These are phyloP conservation scores for Pseudocercospora vitis DNA, from an alignment of 2,329 filamentous ascomycete species.

Conservation along the genomic window DNA sequence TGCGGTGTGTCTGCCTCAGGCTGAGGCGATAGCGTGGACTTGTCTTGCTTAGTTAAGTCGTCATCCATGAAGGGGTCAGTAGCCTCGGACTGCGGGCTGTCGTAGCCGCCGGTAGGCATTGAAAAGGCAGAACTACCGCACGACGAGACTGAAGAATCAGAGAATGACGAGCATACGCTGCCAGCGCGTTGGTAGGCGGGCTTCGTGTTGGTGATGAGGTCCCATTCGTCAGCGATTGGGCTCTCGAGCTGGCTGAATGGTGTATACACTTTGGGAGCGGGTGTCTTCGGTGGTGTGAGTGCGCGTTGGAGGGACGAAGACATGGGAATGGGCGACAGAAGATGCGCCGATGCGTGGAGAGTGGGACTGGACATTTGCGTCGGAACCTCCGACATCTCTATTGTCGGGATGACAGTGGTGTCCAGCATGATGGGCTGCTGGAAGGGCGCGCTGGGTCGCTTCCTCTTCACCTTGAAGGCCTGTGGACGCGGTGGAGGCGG, in stretches of 20 bases:
- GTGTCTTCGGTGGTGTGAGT: constrained; percentile 52
- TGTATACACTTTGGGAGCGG: constrained; percentile 36
- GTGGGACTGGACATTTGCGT: constrained; percentile 33
- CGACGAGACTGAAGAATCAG: constrained; percentile 63
- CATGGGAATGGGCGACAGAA: constrained; percentile 45
- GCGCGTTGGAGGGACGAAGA: constrained; percentile 37
- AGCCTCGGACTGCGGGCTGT: constrained; percentile 60
- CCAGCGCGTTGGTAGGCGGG: constrained; percentile 52
- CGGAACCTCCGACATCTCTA: constrained; percentile 48
- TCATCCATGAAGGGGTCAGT: constrained; percentile 54
- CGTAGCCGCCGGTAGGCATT: constrained; percentile 53
- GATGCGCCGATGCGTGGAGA: constrained; percentile 37
- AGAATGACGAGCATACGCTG: constrained; percentile 59
- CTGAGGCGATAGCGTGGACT: constrained; percentile 28
- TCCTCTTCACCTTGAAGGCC: constrained; percentile 51
- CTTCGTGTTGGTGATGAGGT: constrained; percentile 34
- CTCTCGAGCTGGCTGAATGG: constrained; percentile 31
- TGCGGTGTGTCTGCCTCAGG: constrained; percentile 29
- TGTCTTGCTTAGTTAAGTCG: constrained; percentile 30
- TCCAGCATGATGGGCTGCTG: constrained; percentile 28
- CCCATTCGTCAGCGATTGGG: constrained; percentile 34
- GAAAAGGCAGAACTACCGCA: constrained; percentile 54
- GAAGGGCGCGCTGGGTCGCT: constrained; percentile 39
- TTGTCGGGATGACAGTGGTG: constrained; percentile 48
- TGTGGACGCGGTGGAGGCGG: constrained; percentile 50